phyloP scores from a whole-genome alignment of 2,329 filamentous ascomycete species.

The Aspergillus vadensis region DNA sequence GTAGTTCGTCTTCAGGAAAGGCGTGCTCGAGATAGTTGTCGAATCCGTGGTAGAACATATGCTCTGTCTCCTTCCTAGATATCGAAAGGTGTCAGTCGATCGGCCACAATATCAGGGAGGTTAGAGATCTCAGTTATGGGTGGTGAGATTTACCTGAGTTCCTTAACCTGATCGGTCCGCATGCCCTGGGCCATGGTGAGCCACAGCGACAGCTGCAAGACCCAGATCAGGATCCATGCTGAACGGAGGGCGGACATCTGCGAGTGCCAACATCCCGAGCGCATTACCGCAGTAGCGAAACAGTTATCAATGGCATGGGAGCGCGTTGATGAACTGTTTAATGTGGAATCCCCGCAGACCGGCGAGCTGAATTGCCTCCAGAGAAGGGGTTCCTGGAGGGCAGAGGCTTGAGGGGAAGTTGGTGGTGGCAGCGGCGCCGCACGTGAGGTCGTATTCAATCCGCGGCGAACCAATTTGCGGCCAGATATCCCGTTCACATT shows the following conservation, averaged over 20 bases:
- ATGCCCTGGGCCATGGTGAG: constrained; percentile 37
- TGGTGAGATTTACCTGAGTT: constrained; percentile 36
- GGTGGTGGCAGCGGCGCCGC: constrained; percentile 13
- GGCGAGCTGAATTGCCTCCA: constrained; percentile 15
- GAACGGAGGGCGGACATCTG: constrained; percentile 38
- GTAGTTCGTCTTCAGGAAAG: constrained; percentile 94
- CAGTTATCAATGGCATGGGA: constrained; percentile 28
- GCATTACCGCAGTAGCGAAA: constrained; percentile 40
- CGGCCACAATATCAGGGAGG: neutral
- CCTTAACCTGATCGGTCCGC: constrained; percentile 37
- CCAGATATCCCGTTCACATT: constrained; percentile 34
- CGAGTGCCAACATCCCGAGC: constrained; percentile 43
- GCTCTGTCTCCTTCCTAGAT: constrained; percentile 49
- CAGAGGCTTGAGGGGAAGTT: constrained; percentile 6
- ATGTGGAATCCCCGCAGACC: constrained; percentile 29
- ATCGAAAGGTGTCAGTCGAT: neutral
- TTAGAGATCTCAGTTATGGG: neutral
- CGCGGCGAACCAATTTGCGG: constrained; percentile 17
- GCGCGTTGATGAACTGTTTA: constrained; percentile 26
- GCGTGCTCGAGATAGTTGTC: constrained; percentile 92
- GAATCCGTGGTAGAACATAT: constrained; percentile 96
- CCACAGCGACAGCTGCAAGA: constrained; percentile 40
- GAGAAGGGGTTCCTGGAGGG: constrained; percentile 12
- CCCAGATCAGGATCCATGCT: constrained; percentile 38
- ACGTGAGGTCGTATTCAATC: constrained; percentile 20